Evolutionary conservation across 2,329 filamentous ascomycete species (phyloP).

Genomic region (Colletotrichum theobromicola): DNA sequence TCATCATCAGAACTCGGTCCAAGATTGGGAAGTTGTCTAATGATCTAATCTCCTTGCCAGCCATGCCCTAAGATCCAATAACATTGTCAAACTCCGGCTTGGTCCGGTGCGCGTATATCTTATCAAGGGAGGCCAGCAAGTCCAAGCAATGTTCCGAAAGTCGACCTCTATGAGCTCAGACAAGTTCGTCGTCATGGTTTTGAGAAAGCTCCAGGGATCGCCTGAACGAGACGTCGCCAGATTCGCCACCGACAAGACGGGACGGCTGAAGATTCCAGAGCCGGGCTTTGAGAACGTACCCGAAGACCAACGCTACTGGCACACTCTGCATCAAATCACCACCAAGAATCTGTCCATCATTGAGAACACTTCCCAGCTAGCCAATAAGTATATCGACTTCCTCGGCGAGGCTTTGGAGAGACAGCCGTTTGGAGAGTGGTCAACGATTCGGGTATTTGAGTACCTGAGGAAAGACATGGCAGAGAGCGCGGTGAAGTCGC

Average conservation of each 20-base stretch:
- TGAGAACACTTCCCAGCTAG: conserved; percentile 6
- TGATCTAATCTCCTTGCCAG: too few species aligned
- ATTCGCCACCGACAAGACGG: conserved; percentile 22
- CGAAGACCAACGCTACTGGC: conserved; percentile 26
- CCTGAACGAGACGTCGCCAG: conserved; percentile 16
- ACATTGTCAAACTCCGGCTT: conserved; percentile 17
- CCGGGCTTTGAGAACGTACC: conserved; percentile 22
- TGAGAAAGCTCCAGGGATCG: conserved; percentile 3
- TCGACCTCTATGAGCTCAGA: conserved; percentile 23
- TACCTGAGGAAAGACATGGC: conserved; percentile 26
- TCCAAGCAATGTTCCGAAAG: conserved; percentile 22
- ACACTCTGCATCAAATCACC: conserved; percentile 20
- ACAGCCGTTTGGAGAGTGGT: conserved; percentile 23
- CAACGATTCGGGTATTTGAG: conserved; percentile 21
- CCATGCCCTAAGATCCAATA: neutral
- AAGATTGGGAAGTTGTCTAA: neutral
- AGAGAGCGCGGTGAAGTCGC: conserved; percentile 22
- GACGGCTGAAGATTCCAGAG: conserved; percentile 14
- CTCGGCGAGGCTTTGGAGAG: conserved; percentile 18
- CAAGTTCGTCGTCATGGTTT: conserved; percentile 21
- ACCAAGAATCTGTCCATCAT: conserved; percentile 16
- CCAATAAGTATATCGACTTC: conserved; percentile 11
- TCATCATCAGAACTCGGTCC: neutral
- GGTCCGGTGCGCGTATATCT: conserved; percentile 21
- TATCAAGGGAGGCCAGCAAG: conserved; percentile 11